Conservation (phyloP, 1,284 basidiomycete genomes). For the Takashimella koratensis region DNA sequence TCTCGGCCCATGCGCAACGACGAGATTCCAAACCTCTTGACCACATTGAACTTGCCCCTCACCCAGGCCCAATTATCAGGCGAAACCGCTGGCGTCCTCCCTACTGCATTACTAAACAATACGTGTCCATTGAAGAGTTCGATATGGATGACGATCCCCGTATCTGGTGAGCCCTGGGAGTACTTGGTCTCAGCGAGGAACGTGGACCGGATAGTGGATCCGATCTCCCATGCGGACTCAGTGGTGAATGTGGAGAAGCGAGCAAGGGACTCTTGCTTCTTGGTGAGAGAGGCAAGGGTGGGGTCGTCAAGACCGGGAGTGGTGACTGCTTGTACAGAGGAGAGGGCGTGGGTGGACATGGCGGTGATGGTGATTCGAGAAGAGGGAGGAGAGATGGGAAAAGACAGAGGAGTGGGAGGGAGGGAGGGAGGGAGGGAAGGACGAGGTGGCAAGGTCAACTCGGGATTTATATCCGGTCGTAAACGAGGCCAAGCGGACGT, state of each 20-base stretch:
- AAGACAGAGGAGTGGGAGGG: too few species aligned
- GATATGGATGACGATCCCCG: slow-evolving; percentile 42
- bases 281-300: slow-evolving; percentile 9
- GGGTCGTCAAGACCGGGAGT: slow-evolving; percentile 8
- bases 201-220: slow-evolving; percentile 23
- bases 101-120: slow-evolving; percentile 40
- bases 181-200: slow-evolving; percentile 19
- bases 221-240: slow-evolving; percentile 32
- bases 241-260: slow-evolving; percentile 24
- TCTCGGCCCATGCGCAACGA: slow-evolving; percentile 41
- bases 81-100: slow-evolving; percentile 30
- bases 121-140: slow-evolving; percentile 38
- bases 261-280: slow-evolving; percentile 17
- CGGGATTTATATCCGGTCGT: too few species aligned
- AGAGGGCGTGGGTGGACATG: not conserved
- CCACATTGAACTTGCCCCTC: slow-evolving; percentile 43
- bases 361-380: not conserved
- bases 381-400: too few species aligned
- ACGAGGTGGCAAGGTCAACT: too few species aligned
- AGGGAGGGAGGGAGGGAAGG: too few species aligned
- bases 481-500: too few species aligned
- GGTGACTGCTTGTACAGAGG: not conserved
- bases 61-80: slow-evolving; percentile 44
- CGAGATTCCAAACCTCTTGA: slow-evolving; percentile 35
- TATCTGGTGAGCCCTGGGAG: slow-evolving; percentile 1